Conservation (phyloP, 78 protist genomes). For the Andalucia godoyi region DNA sequence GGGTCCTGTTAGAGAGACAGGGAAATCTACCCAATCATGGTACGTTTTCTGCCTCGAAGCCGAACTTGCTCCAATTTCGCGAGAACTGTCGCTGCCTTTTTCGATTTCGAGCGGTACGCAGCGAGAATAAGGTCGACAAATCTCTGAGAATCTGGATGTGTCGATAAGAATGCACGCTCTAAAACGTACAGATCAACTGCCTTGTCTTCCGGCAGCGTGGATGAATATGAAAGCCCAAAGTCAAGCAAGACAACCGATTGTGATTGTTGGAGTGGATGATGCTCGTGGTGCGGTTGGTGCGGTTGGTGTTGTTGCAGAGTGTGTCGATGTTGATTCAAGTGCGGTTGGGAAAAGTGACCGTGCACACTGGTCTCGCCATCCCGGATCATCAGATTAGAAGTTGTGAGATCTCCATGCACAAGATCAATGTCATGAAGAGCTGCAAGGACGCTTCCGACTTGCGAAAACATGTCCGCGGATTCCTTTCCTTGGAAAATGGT, state of each 20-base stretch:
- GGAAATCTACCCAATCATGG: constrained; percentile 8
- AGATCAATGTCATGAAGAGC: constrained; percentile 44
- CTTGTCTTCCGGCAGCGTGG: constrained; percentile 56
- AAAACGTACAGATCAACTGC: constrained; percentile 88
- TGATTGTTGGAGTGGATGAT: not conserved
- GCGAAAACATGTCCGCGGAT: not conserved
- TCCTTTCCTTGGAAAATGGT: not conserved
- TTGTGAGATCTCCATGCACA: constrained; percentile 81
- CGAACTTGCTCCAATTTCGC: not conserved
- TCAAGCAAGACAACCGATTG: constrained; percentile 50
- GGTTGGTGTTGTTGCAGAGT: not conserved
- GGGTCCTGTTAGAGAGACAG: no score
- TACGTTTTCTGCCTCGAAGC: not conserved
- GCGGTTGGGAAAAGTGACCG: not conserved
- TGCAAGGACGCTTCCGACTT: constrained; percentile 37
- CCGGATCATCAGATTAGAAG: constrained; percentile 52
- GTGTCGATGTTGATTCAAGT: not conserved
- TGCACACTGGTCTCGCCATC: not conserved
- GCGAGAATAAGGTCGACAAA: constrained; percentile 8
- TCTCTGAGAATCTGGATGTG: constrained; percentile 62
- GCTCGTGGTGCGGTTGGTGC: not conserved
- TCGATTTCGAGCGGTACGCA: not conserved
- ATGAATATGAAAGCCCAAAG: constrained; percentile 56
- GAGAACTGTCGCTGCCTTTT: not conserved
- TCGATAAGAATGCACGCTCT: constrained; percentile 65